phyloP scores from a whole-genome alignment of 495 filamentous ascomycete genomes.

The Barbatosphaeria neglecta region DNA sequence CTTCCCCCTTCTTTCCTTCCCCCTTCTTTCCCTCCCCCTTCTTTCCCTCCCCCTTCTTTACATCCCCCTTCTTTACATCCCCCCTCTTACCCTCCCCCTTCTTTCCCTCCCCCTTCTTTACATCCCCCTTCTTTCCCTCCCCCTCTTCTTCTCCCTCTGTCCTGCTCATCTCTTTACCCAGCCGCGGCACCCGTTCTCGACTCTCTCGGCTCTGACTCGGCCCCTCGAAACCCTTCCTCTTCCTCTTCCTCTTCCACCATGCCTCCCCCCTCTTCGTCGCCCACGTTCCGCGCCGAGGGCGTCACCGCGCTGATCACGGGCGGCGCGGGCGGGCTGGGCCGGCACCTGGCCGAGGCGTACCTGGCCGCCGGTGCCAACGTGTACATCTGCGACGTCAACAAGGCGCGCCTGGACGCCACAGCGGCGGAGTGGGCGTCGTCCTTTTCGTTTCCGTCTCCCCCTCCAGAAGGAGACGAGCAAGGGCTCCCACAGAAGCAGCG shows the following conservation, averaged over 20 bases:
- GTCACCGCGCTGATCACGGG: conserved; percentile 34
- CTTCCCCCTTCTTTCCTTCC: background rate
- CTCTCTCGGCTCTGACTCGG: too few relatives aligned
- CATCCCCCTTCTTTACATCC: background rate
- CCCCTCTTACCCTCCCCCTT: background rate
- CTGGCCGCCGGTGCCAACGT: conserved; percentile 30
- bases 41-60: background rate
- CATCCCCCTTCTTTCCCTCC: too few relatives aligned
- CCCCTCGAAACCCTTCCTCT: too few relatives aligned
- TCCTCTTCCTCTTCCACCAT: background rate
- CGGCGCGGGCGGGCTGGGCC: conserved; percentile 30
- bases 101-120: too few relatives aligned
- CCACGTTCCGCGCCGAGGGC: conserved; percentile 9
- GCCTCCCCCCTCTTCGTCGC: background rate
- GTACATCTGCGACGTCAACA: conserved; percentile 33
- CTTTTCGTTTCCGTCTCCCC: background rate
- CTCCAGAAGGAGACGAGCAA: background rate
- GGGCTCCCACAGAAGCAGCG: too few relatives aligned
- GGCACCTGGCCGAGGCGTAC: conserved; percentile 24
- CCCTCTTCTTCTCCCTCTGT: too few relatives aligned
- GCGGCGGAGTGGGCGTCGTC: conserved; percentile 14
- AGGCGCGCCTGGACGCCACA: conserved; percentile 21
- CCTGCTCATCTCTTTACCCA: too few relatives aligned
- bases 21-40: background rate
- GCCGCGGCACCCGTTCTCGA: too few relatives aligned